These are phyloP conservation scores for Sporothrix euskadiensis DNA, from an alignment of 2,329 filamentous ascomycete genomes.

Conservation along the genomic window DNA sequence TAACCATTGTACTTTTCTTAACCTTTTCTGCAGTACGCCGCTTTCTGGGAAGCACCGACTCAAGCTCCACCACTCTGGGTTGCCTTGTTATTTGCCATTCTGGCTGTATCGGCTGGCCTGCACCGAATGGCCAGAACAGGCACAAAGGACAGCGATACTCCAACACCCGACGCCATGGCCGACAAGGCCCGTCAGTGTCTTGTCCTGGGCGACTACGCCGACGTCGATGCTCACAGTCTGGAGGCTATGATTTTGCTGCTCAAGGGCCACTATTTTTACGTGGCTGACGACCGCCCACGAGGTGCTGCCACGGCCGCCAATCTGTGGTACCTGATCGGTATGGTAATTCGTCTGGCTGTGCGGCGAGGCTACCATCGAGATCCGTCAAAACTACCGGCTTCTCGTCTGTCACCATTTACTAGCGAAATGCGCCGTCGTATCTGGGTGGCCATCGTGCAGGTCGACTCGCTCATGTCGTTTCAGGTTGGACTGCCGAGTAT, in stretches of 20 bases:
- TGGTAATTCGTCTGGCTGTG: conserved; percentile 43
- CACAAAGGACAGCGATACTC: not conserved
- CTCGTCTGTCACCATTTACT: conserved; percentile 41
- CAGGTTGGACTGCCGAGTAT: conserved; percentile 53
- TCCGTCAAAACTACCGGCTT: conserved; percentile 30
- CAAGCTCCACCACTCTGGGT: conserved; percentile 43
- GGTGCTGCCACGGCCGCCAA: conserved; percentile 33
- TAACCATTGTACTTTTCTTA: too few relatives aligned
- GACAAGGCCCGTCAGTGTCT: conserved; percentile 34
- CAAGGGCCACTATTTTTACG: conserved; percentile 29
- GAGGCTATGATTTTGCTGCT: conserved; percentile 44
- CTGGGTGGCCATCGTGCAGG: conserved; percentile 44
- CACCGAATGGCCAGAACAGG: not conserved
- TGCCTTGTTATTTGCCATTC: conserved; percentile 42
- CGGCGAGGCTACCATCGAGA: conserved; percentile 49
- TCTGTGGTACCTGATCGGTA: conserved; percentile 46
- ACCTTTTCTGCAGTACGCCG: conserved; percentile 36
- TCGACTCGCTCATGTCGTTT: conserved; percentile 50
- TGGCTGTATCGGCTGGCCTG: conserved; percentile 37
- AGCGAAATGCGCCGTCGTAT: conserved; percentile 47
- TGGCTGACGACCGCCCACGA: conserved; percentile 33
- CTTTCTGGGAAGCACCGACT: conserved; percentile 42
- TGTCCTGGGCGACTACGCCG: conserved; percentile 38
- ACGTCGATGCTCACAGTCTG: conserved; percentile 41
- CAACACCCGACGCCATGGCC: not conserved